Evolutionary conservation across 805 yeast genomes (phyloP), one percentile per base, ranked within the genome.

Genomic region (Barnettozyma siamensis): DNA sequence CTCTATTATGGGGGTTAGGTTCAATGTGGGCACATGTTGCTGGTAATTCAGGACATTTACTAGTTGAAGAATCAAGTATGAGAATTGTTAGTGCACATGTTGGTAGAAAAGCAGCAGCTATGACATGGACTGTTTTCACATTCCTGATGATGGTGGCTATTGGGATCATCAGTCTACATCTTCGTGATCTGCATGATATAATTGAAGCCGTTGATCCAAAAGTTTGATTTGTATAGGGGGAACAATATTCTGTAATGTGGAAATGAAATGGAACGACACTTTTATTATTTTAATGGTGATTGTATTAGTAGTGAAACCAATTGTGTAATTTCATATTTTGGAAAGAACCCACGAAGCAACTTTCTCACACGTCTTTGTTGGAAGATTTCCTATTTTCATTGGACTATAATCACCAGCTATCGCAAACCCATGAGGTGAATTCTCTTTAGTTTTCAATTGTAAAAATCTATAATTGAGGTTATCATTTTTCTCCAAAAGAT

Each of bases 11-110:
- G 83, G 85, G 83, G 0, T 59, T 78, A 23, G 84, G 84, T 2
- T 66, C 84, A 1, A 78, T 80, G 74, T 71, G 83, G 65, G 71
- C 72, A 37, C 78, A 76, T 50, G 76, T 79, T 38, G 82, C 83
- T 0, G 66, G 70, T 0, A 63, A 63, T 30, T 62, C 80, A 3
- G 68, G 74, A 5, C 50, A 54, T 7, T 49, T 55, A n/a, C 53
- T 79, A 26, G 66, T 76, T 1, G 69, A 70, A 3, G 58, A 65
- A 1, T 68, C 82, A 11, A 75, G 82, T 16, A 66, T 78, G 72
- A 62, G 66, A 0, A 65, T 75, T 11, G 55, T 80, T 0, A 42
- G 54, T 11, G 75, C 72, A 1, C 48, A 55, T 15, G 55, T 55
- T 9, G 87, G 87, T 4, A 50, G 43, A 1, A 67, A 78, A 45